phyloP scores from a whole-genome alignment of 768 basidiomycete genomes.

The Termitomyces sp. region DNA sequence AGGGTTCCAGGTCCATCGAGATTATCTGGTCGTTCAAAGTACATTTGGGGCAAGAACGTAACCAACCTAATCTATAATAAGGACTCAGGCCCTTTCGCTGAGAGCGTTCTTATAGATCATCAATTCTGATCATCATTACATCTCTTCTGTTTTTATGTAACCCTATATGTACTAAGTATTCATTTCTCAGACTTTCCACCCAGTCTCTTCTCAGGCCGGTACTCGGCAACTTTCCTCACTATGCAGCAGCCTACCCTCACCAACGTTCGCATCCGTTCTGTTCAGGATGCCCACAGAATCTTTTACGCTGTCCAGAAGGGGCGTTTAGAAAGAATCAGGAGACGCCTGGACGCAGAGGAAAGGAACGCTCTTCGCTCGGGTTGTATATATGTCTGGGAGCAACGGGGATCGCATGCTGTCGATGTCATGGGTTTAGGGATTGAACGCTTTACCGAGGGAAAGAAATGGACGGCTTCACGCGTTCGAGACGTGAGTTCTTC shows the following conservation, averaged over 20 bases:
- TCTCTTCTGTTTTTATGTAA: background rate
- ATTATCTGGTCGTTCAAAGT: background rate
- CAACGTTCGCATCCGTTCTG: constrained; percentile 70
- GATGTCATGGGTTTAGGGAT: constrained; percentile 81
- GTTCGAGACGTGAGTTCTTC: constrained; percentile 63
- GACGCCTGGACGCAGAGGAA: constrained; percentile 75
- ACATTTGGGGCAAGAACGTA: constrained; percentile 8
- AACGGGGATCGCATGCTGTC: constrained; percentile 57
- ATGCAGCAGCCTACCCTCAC: constrained; percentile 68
- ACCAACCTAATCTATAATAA: constrained; percentile 16
- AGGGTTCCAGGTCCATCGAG: constrained; percentile 19
- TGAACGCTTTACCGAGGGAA: constrained; percentile 81
- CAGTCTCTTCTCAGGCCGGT: background rate
- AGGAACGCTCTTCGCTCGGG: constrained; percentile 50
- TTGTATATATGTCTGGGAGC: constrained; percentile 71
- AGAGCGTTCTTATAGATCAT: constrained; percentile 4
- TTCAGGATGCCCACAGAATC: constrained; percentile 74
- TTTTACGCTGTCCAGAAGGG: constrained; percentile 68
- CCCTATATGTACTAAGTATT: constrained; percentile 5
- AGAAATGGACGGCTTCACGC: constrained; percentile 78
- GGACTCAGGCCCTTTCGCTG: constrained; percentile 3
- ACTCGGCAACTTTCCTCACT: background rate
- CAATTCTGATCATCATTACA: constrained; percentile 2
- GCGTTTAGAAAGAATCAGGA: constrained; percentile 63
- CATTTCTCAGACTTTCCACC: background rate